A percentile compares a stretch with the other conserved stretches of the same genome.
phyloP scores from a whole-genome alignment of 169 alveolate genomes.

The Cryptosporidium andersoni region DNA sequence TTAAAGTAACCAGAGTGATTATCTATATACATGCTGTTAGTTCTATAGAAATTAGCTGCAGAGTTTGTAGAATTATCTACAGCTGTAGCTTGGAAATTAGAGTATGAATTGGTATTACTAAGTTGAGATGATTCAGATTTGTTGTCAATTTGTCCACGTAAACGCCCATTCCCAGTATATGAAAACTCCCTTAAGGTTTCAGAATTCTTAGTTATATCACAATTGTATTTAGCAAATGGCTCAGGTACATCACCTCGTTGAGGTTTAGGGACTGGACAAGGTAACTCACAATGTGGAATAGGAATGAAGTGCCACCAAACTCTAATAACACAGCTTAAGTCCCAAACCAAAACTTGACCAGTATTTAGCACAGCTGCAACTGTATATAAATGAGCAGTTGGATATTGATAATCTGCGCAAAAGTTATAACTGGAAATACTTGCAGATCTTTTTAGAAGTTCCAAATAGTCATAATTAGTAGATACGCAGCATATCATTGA shows the following conservation, averaged over 20 bases:
- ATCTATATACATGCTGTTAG: constrained; percentile 4
- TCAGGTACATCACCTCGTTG: constrained; percentile 51
- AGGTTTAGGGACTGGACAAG: constrained; percentile 71
- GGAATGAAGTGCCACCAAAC: constrained; percentile 71
- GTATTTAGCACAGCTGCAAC: constrained; percentile 67
- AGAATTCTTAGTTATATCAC: constrained; percentile 10
- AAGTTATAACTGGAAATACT: constrained; percentile 35
- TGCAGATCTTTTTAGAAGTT: constrained; percentile 59
- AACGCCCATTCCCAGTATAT: background rate
- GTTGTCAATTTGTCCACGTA: background rate
- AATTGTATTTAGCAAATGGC: constrained; percentile 55
- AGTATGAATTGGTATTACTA: too few relatives aligned
- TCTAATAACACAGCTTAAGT: constrained; percentile 47
- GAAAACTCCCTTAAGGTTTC: constrained; percentile 1
- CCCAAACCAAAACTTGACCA: constrained; percentile 71
- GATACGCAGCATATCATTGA: constrained; percentile 61
- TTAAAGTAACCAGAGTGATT: constrained; percentile 28
- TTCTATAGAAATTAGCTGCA: background rate
- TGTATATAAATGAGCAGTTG: constrained; percentile 65
- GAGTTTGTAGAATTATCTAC: constrained; percentile 12
- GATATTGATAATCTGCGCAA: constrained; percentile 56
- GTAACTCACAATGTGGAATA: constrained; percentile 68
- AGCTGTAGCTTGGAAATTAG: background rate
- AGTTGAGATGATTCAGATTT: background rate
- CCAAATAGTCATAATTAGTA: constrained; percentile 64